A percentile compares a stretch with the other conserved stretches of the same genome.
These are phyloP conservation scores for Rhodomyrtus psidioides DNA, from an alignment of 441 rosid genomes.

Conservation along the genomic window DNA sequence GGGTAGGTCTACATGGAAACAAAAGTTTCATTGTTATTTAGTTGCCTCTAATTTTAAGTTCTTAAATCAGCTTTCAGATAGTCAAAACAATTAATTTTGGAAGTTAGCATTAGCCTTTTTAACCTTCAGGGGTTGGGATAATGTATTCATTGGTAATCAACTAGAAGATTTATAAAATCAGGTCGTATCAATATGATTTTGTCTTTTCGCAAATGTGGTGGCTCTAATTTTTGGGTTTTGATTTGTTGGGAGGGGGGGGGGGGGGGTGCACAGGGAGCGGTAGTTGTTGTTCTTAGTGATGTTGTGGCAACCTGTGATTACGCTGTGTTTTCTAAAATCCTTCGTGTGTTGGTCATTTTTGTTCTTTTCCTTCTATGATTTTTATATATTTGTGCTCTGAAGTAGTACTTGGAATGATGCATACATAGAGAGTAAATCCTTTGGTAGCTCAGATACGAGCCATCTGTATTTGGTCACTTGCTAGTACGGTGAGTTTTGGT, in stretches of 20 bases:
- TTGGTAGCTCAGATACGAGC: background rate
- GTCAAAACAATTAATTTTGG: background rate
- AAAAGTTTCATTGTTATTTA: background rate
- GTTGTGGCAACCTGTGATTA: background rate
- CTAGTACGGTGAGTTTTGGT: background rate
- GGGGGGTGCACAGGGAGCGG: background rate
- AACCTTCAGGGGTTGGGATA: background rate
- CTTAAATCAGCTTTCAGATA: background rate
- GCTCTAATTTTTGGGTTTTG: background rate
- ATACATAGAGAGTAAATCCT: background rate
- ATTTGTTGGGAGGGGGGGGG: no score
- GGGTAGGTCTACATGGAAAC: background rate
- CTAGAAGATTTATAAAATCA: background rate
- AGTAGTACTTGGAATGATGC: background rate
- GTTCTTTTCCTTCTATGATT: background rate
- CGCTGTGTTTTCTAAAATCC: background rate
- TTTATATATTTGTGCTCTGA: background rate
- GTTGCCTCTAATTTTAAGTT: background rate
- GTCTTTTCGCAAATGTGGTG: background rate
- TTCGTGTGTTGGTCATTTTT: background rate
- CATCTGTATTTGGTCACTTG: background rate
- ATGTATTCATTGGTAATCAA: background rate
- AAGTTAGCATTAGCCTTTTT: background rate
- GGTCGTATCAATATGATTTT: background rate
- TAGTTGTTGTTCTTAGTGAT: background rate